Conservation (phyloP, 1,284 basidiomycete species). For the Leccinum pachyderme region DNA sequence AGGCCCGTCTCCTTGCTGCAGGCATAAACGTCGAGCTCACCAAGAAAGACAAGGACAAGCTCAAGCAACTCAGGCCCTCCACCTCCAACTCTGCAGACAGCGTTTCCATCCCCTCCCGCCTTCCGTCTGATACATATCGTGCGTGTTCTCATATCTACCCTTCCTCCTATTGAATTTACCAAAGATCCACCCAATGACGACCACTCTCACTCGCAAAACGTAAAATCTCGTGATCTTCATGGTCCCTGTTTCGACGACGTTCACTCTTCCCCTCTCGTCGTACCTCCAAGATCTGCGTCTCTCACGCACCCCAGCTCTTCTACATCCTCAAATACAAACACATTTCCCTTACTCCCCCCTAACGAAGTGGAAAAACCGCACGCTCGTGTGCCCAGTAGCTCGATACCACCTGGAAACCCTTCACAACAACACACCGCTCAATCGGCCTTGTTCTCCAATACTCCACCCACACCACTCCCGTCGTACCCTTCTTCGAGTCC, state of each 20-base stretch:
- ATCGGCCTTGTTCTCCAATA: not conserved
- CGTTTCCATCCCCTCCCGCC: not conserved
- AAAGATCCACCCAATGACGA: conserved; percentile 24
- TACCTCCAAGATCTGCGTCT: conserved; percentile 43
- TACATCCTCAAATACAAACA: conserved; percentile 29
- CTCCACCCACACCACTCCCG: conserved; percentile 15
- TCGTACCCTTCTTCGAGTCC: conserved; percentile 28
- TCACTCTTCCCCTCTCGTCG: conserved; percentile 39
- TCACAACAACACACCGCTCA: conserved; percentile 13
- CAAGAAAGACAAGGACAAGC: conserved; percentile 34
- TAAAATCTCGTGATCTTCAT: conserved; percentile 30
- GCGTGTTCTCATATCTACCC: conserved; percentile 30
- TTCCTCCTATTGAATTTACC: conserved; percentile 26
- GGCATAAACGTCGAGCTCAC: conserved; percentile 31
- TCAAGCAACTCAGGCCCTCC: conserved; percentile 25
- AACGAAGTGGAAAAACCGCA: conserved; percentile 13
- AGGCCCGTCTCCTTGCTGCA: conserved; percentile 45
- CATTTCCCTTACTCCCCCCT: conserved; percentile 16
- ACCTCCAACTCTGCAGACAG: conserved; percentile 20
- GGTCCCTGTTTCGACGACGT: conserved; percentile 24
- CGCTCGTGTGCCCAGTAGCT: not conserved
- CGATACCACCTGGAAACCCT: conserved; percentile 4
- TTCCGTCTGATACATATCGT: not conserved
- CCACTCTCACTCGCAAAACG: conserved; percentile 39
- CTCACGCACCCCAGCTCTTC: conserved; percentile 19